These are phyloP conservation scores for Wickerhamiella spandovensis DNA, from an alignment of 805 yeast species.

Conservation along the genomic window DNA sequence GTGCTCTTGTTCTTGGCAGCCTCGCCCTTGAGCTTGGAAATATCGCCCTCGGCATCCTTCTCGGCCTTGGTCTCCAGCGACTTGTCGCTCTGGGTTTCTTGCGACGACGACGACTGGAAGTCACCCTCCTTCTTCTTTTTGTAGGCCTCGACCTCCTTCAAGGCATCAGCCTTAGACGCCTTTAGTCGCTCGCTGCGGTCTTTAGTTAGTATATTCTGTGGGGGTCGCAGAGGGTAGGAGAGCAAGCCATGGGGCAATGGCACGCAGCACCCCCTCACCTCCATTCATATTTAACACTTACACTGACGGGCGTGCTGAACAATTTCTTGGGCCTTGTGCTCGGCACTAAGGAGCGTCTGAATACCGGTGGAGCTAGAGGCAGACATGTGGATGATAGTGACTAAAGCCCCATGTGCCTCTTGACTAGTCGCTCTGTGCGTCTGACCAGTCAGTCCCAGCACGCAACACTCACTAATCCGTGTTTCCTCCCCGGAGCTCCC, in stretches of 20 bases:
- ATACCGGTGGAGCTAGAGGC: conserved; percentile 43
- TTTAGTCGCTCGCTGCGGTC: conserved; percentile 65
- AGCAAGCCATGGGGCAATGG: neutral
- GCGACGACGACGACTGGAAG: conserved; percentile 55
- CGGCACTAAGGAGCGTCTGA: conserved; percentile 69
- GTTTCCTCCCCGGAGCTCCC: too few species aligned
- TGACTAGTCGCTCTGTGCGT: too few species aligned
- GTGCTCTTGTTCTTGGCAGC: conserved; percentile 38
- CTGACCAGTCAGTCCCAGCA: neutral
- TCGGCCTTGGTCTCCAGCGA: conserved; percentile 72
- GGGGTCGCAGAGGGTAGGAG: too few species aligned
- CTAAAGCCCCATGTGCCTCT: neutral
- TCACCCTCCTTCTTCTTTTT: conserved; percentile 73
- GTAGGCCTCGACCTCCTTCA: conserved; percentile 75
- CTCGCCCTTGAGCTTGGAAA: conserved; percentile 52
- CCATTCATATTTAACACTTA: conserved; percentile 27
- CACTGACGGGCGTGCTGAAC: conserved; percentile 87
- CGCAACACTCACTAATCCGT: neutral
- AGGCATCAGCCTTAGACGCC: conserved; percentile 91
- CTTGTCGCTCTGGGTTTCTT: conserved; percentile 64
- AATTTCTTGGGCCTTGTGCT: conserved; percentile 92
- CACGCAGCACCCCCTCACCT: neutral
- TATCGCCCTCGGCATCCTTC: conserved; percentile 53
- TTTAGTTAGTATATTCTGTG: neutral
- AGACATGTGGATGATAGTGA: conserved; percentile 21